phyloP scores from a whole-genome alignment of 805 yeast species.

The Myxozyma neotropica region DNA sequence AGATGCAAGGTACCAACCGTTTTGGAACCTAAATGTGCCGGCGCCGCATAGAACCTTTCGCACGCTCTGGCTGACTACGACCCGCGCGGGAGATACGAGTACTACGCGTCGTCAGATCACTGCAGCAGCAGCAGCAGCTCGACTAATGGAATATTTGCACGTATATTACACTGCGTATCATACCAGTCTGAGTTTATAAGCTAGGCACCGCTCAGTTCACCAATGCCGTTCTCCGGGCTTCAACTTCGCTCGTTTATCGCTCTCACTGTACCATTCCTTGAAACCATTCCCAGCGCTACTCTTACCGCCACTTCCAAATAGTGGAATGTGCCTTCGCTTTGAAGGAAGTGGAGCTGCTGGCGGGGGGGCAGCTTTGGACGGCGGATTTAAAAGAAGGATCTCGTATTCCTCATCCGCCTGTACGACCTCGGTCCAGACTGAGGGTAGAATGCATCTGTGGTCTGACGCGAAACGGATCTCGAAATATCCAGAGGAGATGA shows the following conservation, averaged over 20 bases:
- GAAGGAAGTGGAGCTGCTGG: neutral
- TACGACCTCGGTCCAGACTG: constrained; percentile 27
- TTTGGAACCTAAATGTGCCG: neutral
- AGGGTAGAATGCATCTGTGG: constrained; percentile 8
- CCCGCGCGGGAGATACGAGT: too few species aligned
- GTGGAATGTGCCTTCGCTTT: neutral
- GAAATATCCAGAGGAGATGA: constrained; percentile 9
- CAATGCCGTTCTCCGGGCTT: neutral
- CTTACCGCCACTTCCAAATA: neutral
- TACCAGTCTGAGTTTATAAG: too few species aligned
- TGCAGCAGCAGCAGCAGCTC: too few species aligned
- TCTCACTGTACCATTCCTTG: constrained; percentile 17
- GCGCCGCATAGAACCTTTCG: neutral
- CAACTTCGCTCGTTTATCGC: constrained; percentile 1
- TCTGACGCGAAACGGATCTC: constrained; percentile 21
- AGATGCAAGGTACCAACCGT: neutral
- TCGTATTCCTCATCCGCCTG: constrained; percentile 19
- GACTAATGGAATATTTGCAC: too few species aligned
- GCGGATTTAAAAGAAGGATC: constrained; percentile 7
- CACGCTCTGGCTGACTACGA: neutral
- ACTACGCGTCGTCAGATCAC: too few species aligned
- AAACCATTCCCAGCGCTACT: neutral
- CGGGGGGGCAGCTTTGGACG: neutral
- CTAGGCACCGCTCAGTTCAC: too few species aligned
- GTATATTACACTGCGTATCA: too few species aligned